Base-by-base conservation (phyloP, 2,329 filamentous ascomycete genomes). In the Sporothrix phasma region DNA sequence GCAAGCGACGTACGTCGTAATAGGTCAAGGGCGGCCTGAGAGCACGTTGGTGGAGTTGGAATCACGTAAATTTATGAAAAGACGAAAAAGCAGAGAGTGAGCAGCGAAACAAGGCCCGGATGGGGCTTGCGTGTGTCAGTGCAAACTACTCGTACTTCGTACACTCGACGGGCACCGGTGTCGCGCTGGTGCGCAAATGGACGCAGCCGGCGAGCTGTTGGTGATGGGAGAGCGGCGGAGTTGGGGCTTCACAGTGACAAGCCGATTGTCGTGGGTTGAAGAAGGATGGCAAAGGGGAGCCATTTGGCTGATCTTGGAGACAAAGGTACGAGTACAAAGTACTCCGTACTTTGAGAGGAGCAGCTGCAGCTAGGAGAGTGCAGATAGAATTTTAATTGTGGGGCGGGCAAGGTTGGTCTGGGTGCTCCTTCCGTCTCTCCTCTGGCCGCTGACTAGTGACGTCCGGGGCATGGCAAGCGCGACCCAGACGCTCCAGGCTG, bases 51-150 rank as follows among this genome's bases (percentile, higher is more conserved):
- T 39, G 58, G 43, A 61, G 58, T 29, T 41, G 46, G 29, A 41
- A 62, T 62, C 34, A 62, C 46, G 60, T 41, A 51, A 53, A n/a
- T n/a, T n/a, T n/a, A n/a, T n/a, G n/a, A 49, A 61, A 5, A 47
- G 43, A 46, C 15, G 41, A 46, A 31, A 39, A 19, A 59, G 8
- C 29, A 41, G n/a, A n/a, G n/a, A 43, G 39, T 15, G 17, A 39
- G 5, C 3, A 39, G 22, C 3, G 19, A 54, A n/a, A 34, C 22
- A 15, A 37, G n/a, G 29, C 29, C 17, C 15, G 26, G 22, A 37
- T 39, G 39, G 24, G 24, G 15, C 39, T 22, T 59, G 56, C 56
- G 24, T 45, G 24, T 26, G 29, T n/a, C 56, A 39, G 56, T 59
- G 56, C 56, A 24, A 45, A n/a, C 11, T 37, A 26, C 39, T 45